Percentiles rank a stretch among this genome's conserved stretches.
Conservation (phyloP, 176 grass and related monocot genomes). For the Juncus effusus region DNA sequence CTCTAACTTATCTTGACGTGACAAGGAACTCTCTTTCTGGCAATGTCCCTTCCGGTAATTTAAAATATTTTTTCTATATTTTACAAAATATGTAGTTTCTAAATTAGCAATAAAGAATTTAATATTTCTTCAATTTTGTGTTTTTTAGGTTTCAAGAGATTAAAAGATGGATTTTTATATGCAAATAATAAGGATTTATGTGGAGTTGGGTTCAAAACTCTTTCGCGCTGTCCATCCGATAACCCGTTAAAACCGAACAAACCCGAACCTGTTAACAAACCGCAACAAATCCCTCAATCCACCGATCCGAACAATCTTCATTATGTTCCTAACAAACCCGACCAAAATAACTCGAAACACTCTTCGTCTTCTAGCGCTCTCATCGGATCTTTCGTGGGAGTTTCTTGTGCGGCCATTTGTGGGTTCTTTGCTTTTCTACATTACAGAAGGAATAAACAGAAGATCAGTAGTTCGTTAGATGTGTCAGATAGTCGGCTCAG, state of each 20-base stretch:
- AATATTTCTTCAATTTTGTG: conserved; percentile 6
- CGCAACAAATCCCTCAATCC: conserved; percentile 46
- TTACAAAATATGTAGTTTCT: background rate
- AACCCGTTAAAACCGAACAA: conserved; percentile 41
- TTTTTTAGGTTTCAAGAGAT: conserved; percentile 47
- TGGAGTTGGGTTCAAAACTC: conserved; percentile 49
- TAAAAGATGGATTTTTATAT: conserved; percentile 51
- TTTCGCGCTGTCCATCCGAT: conserved; percentile 41
- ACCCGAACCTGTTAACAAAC: conserved; percentile 60
- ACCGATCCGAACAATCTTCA: conserved; percentile 13
- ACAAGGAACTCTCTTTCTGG: conserved; percentile 72
- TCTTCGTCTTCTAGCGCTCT: conserved; percentile 33
- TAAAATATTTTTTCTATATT: background rate
- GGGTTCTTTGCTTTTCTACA: conserved; percentile 43
- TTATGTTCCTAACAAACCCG: conserved; percentile 1
- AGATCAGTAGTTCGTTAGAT: conserved; percentile 54
- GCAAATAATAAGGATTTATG: conserved; percentile 65
- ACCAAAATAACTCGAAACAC: conserved; percentile 34
- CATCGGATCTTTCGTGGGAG: conserved; percentile 41
- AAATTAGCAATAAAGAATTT: background rate
- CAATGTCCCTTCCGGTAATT: conserved; percentile 65
- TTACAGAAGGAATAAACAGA: conserved; percentile 63
- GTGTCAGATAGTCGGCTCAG: conserved; percentile 45
- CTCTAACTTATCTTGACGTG: conserved; percentile 47
- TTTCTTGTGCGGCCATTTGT: conserved; percentile 38